phyloP scores from a whole-genome alignment of 2,329 filamentous ascomycete species.

The Neoascochyta sp. region DNA sequence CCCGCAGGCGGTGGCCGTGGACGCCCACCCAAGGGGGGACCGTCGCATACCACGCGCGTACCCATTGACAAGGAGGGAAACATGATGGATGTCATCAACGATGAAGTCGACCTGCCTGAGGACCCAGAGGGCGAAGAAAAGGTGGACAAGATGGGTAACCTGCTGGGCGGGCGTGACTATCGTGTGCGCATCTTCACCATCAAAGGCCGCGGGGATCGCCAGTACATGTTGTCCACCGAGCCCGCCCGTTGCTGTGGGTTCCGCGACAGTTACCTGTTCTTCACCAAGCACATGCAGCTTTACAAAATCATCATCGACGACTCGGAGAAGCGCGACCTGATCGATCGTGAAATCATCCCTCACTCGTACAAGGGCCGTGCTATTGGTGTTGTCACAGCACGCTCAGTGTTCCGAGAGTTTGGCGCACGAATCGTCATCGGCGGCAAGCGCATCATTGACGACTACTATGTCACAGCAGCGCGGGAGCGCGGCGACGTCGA shows the following conservation, averaged over 20 bases:
- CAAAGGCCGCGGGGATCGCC: conserved; percentile 71
- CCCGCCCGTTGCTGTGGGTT: conserved; percentile 95
- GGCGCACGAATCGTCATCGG: conserved; percentile 91
- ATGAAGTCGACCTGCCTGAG: conserved; percentile 85
- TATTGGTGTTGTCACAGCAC: conserved; percentile 93
- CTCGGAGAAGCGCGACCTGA: conserved; percentile 94
- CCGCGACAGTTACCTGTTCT: conserved; percentile 96
- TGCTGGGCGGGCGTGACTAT: conserved; percentile 83
- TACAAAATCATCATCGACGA: conserved; percentile 99
- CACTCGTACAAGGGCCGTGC: conserved; percentile 98
- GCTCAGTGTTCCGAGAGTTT: conserved; percentile 96
- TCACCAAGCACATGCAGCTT: conserved; percentile 93
- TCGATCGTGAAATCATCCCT: conserved; percentile 90
- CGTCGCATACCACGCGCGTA: conserved; percentile 74
- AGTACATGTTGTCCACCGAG: conserved; percentile 98
- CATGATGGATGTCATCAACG: conserved; percentile 81
- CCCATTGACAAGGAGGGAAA: conserved; percentile 93
- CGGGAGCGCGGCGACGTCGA: conserved; percentile 75
- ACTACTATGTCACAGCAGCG: conserved; percentile 78
- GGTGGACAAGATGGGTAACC: conserved; percentile 82
- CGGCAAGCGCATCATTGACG: conserved; percentile 78
- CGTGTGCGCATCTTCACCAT: conserved; percentile 94
- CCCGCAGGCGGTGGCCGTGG: conserved; percentile 62
- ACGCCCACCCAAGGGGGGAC: conserved; percentile 64
- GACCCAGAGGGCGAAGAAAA: conserved; percentile 88